These are phyloP conservation scores for Fusarium sarcochroum DNA, from an alignment of 2,329 filamentous ascomycete genomes.

Conservation along the genomic window DNA sequence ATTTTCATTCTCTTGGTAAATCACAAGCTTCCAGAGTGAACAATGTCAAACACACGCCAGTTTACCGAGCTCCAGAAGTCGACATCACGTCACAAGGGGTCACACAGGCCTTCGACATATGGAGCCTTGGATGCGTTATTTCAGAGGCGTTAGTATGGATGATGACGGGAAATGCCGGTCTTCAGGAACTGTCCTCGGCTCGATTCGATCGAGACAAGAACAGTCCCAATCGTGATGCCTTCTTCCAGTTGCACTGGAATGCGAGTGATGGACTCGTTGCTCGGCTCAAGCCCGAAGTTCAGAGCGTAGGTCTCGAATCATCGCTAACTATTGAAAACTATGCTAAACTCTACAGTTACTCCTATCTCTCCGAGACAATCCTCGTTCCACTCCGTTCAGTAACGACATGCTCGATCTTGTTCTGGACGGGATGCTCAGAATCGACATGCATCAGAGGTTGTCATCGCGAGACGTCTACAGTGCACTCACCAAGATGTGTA, in stretches of 20 bases:
- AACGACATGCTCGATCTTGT: background rate
- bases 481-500: background rate
- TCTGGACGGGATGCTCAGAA: background rate
- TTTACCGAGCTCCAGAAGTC: background rate
- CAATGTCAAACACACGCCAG: background rate
- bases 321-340: rapidly evolving
- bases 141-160: background rate
- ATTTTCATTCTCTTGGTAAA: rapidly evolving
- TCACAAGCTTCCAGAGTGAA: rapidly evolving
- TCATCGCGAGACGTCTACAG: rapidly evolving
- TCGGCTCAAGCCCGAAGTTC: background rate
- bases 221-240: background rate
- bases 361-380: background rate
- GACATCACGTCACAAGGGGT: rapidly evolving
- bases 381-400: rapidly evolving
- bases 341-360: background rate
- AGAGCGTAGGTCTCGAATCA: background rate
- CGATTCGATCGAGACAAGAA: rapidly evolving
- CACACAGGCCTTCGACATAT: background rate
- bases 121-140: background rate
- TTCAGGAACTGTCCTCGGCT: rapidly evolving
- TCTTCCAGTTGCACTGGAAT: background rate
- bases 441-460: background rate
- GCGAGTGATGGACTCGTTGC: background rate
- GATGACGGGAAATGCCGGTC: rapidly evolving